Evolutionary conservation across 805 yeast species (phyloP), one percentile per base, ranked within the genome.

Genomic region (Metschnikowia reukaufii): DNA sequence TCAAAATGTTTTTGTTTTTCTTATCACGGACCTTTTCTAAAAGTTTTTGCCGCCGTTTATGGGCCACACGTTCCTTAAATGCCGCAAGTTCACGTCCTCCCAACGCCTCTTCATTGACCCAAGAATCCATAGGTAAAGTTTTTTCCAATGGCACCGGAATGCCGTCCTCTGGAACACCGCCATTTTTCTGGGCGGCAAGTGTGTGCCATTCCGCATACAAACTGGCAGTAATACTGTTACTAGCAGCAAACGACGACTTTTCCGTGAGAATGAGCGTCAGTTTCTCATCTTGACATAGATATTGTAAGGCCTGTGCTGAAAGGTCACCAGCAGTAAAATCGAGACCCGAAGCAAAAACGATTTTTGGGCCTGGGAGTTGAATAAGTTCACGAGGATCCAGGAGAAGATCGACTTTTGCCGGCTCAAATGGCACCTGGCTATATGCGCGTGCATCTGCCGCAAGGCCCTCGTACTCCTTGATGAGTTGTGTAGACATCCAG

Each of bases 401-500:
- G 42, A 82, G 69, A 23, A 73, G 59, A 59, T 84, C 80, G 49
- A 83, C 78, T 59, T 82, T 70, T 21, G 81, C 67, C 36, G 86
- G 79, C 55, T 87, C 95, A 61, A 92, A 91, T 1, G 97, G 96
- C 2, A 85, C 78, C 45, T 78, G 78, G 13, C 63, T 53, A 17
- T 61, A 56, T 4, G 67, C 66, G 10, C 51, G 41, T 12, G 51
- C 47, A 18, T 49, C 52, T 4, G 51, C 57, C 3, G 55, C 56
- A 15, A 48, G 40, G 31, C 62, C 67, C 59, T 89, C 96, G 92
- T 96, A 90, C 38, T 82, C 86, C 56, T 86, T 85, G 20, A 88
- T 78, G n/a, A 90, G 77, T n/a, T 84, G 77, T 0, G 92, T 79
- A 0, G 96, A 83, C 90, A 94, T 86, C 98, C 98, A 94, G 68